Evolutionary conservation across 176 grass and related monocot genomes (phyloP).

Genomic region (Dendrocalamus sinicus): DNA sequence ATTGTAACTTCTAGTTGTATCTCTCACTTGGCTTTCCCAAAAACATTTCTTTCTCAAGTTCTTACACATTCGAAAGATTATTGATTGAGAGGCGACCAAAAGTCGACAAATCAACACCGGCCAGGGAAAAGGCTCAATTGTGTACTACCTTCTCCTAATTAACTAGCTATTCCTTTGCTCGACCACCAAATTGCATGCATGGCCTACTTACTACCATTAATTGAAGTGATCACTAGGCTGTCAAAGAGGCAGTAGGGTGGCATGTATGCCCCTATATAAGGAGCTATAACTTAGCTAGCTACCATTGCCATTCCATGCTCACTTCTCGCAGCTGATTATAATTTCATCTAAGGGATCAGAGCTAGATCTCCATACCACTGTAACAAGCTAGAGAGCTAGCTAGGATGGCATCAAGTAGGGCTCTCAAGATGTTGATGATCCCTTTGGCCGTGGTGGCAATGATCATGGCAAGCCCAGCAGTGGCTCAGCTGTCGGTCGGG

Average conservation of each 20-base stretch:
- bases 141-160: background rate
- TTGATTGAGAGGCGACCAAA: background rate
- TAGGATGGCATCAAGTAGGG: background rate
- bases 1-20: background rate
- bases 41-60: background rate
- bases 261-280: conserved; percentile 7
- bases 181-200: background rate
- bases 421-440: background rate
- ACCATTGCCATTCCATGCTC: background rate
- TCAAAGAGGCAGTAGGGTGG: background rate
- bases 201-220: conserved; percentile 16
- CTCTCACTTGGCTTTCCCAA: background rate
- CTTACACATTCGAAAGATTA: background rate
- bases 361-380: background rate
- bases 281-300: background rate
- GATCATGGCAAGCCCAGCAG: background rate
- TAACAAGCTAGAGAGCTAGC: no score
- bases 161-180: background rate
- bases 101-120: background rate
- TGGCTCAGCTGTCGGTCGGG: conserved; percentile 26
- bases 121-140: background rate
- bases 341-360: background rate
- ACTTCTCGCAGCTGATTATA: background rate
- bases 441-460: background rate
- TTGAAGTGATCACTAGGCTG: conserved; percentile 14